Evolutionary conservation across 2,329 filamentous ascomycete species (phyloP), one percentile per base, ranked within the genome.

Genomic region (Dactylellina parvicollis): DNA sequence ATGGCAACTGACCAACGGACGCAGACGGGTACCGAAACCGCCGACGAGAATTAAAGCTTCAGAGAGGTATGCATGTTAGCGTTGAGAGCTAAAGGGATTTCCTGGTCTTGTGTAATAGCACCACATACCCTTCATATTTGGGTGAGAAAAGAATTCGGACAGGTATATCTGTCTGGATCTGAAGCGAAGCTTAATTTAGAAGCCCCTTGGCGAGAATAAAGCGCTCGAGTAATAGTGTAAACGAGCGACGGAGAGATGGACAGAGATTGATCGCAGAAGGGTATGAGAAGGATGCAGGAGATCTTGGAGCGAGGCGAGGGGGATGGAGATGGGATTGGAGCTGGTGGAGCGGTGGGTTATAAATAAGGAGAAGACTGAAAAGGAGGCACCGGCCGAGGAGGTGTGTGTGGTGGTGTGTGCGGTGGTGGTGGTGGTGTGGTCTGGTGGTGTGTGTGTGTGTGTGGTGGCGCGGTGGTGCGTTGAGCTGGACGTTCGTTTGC

Each of bases 41-140:
- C 95, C 95, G 83, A 98, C 95, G 81, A 98, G 93, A 90, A 96
- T 97, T 81, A 97, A 90, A 84, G 93, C 92, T 97, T 80, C 64
- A 59, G 57, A 46, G 56, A 28, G 38, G 28, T 28, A 50, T 50
- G 34, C 40, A 57, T 18, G 57, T 71, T 28, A 71, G 66, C 30
- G 10, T 18, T 36, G 5, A 5, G n/a, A 32, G 30, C 30, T 59
- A 59, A 34, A 1, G 16, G 16, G n/a, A n/a, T n/a, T n/a, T n/a
- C n/a, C n/a, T n/a, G n/a, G n/a, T n/a, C n/a, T n/a, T 32, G 26
- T 18, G 34, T n/a, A 5, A 38, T 9, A 32, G 12, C 2, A 10
- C 1, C 52, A 26, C 59, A 34, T 72, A 72, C 67, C 67, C 46
- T 72, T 72, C 67, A 72, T 72, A 9, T 47, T 72, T 36, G 46